phyloP scores from a whole-genome alignment of 345 rosid genomes.

The Gynandropsis gynandra region DNA sequence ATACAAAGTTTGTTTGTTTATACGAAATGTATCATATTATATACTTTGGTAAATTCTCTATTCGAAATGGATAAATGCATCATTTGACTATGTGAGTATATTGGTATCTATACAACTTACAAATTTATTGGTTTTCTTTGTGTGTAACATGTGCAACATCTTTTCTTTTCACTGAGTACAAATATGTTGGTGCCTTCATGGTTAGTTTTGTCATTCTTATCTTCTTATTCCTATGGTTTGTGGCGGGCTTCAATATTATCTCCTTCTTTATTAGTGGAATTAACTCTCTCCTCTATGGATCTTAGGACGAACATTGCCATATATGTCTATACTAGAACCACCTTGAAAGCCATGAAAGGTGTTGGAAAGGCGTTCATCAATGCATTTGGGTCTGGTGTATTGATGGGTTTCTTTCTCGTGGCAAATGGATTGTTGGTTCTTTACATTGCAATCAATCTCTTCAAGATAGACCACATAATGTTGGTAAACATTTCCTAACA shows the following conservation, averaged over 20 bases:
- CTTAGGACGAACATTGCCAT: slow-evolving; percentile 94
- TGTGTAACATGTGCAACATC: slow-evolving; percentile 52
- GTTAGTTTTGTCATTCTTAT: slow-evolving; percentile 44
- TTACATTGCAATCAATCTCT: slow-evolving; percentile 48
- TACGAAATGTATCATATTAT: too few species aligned
- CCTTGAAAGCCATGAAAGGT: slow-evolving; percentile 82
- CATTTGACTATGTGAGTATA: too few species aligned
- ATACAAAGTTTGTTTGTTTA: too few species aligned
- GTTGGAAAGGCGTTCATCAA: slow-evolving; percentile 76
- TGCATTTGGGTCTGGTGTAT: slow-evolving; percentile 63
- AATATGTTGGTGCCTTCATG: slow-evolving; percentile 58
- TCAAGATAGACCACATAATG: slow-evolving; percentile 60
- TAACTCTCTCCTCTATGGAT: slow-evolving; percentile 75
- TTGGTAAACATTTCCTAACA: too few species aligned
- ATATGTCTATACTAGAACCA: slow-evolving; percentile 83
- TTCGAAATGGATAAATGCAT: too few species aligned
- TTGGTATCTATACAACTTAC: too few species aligned
- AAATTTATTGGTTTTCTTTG: neutral
- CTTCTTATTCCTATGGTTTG: slow-evolving; percentile 63
- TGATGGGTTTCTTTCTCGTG: slow-evolving; percentile 73
- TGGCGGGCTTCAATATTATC: slow-evolving; percentile 65
- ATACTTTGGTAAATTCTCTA: too few species aligned
- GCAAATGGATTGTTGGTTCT: slow-evolving; percentile 66
- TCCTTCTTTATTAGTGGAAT: slow-evolving; percentile 66
- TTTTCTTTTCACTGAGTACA: slow-evolving; percentile 54